Percentiles rank a stretch among this genome's conserved stretches.
phyloP scores from a whole-genome alignment of 2,329 filamentous ascomycete genomes.

The Epichloe baconii region DNA sequence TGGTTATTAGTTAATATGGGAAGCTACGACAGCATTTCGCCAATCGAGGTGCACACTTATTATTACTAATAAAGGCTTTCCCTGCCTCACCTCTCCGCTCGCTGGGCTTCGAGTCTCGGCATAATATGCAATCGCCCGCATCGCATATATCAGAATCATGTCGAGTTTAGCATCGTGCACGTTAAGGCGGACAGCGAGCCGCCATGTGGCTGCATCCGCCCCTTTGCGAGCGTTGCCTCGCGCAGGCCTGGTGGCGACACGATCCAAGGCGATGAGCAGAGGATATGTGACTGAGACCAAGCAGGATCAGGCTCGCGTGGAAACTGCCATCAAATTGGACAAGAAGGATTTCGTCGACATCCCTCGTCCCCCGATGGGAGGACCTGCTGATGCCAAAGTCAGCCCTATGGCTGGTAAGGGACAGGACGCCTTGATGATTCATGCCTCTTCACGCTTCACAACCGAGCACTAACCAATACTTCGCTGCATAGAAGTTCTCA shows the following conservation, averaged over 20 bases:
- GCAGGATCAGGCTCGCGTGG: constrained; percentile 68
- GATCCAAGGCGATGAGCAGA: constrained; percentile 28
- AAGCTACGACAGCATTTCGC: not conserved
- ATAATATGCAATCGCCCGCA: constrained; percentile 11
- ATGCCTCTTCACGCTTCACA: not conserved
- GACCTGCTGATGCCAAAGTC: constrained; percentile 43
- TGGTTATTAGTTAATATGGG: constrained; percentile 9
- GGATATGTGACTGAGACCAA: constrained; percentile 77
- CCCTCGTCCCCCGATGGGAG: constrained; percentile 19
- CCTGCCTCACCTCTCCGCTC: constrained; percentile 7
- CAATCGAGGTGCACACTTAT: not conserved
- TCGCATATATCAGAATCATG: constrained; percentile 31
- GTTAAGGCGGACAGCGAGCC: constrained; percentile 58
- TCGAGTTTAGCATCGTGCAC: constrained; percentile 52
- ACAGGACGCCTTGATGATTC: not conserved
- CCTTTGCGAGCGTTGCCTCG: constrained; percentile 17
- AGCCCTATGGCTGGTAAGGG: constrained; percentile 55
- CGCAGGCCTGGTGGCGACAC: constrained; percentile 16
- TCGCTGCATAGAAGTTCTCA: constrained; percentile 52
- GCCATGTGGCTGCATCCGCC: constrained; percentile 28
- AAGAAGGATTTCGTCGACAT: constrained; percentile 66
- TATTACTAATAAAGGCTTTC: not conserved
- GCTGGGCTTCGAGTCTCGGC: constrained; percentile 8
- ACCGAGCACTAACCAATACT: not conserved
- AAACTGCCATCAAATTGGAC: constrained; percentile 75